A percentile compares a stretch with the other conserved stretches of the same genome.
These are phyloP conservation scores for Parmales sp. DNA, from an alignment of 108 stramenopile genomes.

Conservation along the genomic window DNA sequence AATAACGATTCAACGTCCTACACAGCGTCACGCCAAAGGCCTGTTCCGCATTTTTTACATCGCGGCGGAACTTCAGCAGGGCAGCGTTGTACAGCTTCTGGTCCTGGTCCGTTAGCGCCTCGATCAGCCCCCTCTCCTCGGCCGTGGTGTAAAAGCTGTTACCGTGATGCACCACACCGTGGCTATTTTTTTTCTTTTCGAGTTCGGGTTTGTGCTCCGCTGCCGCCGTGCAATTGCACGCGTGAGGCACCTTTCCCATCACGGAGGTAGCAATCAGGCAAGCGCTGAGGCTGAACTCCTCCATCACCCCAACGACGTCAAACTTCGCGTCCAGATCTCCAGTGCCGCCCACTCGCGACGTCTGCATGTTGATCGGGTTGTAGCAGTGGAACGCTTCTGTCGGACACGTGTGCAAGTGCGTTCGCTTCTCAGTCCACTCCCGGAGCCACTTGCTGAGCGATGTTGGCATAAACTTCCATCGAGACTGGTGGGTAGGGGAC, in stretches of 20 bases:
- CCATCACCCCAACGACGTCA: neutral
- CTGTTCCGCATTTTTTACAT: neutral
- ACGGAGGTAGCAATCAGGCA: neutral
- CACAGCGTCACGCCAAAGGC: neutral
- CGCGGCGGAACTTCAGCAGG: neutral
- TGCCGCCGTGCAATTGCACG: constrained; percentile 5
- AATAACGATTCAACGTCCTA: too few species aligned
- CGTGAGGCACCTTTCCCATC: neutral
- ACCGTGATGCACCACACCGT: constrained; percentile 2
- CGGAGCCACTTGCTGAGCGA: neutral
- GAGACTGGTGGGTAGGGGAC: neutral
- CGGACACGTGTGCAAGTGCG: neutral
- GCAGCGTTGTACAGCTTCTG: neutral
- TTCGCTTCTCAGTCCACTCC: neutral
- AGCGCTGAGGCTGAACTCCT: neutral
- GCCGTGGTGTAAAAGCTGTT: neutral
- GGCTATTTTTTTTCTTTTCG: neutral
- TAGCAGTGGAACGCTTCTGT: neutral
- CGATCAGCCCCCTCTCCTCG: constrained; percentile 3
- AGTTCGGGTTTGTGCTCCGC: neutral
- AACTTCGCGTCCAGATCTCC: constrained; percentile 5
- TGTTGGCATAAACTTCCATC: neutral
- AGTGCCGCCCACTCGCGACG: neutral
- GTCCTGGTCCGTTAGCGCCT: neutral
- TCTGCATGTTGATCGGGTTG: constrained; percentile 8